Evolutionary conservation across 495 filamentous ascomycete species (phyloP).

Genomic region (Neohortaea acidophila): DNA sequence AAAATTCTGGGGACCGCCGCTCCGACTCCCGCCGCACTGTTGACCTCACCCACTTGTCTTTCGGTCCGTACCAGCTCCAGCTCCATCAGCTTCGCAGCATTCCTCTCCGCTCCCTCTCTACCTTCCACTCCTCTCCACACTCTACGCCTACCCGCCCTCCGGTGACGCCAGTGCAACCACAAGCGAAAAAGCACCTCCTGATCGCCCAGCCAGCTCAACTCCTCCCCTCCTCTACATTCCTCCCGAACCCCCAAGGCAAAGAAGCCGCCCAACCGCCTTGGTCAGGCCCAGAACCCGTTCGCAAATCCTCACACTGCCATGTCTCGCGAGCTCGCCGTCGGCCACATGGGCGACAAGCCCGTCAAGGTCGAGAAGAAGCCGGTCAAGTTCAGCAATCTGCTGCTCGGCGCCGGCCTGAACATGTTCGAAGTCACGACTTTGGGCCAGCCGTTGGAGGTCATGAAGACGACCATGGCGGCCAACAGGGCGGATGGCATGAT

Average conservation of each 20-base stretch:
- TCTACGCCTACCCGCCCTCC: slow-evolving; percentile 32
- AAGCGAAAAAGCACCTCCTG: too few relatives aligned
- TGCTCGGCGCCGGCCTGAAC: slow-evolving; percentile 91
- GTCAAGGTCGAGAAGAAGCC: slow-evolving; percentile 90
- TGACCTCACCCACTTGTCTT: too few relatives aligned
- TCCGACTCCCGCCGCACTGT: too few relatives aligned
- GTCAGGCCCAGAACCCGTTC: slow-evolving; percentile 23
- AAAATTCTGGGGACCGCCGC: too few relatives aligned
- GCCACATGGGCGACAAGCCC: too few relatives aligned
- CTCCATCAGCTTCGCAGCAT: not conserved
- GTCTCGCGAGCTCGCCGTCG: slow-evolving; percentile 32
- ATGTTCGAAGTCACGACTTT: slow-evolving; percentile 91
- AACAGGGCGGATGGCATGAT: slow-evolving; percentile 81
- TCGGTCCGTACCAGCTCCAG: too few relatives aligned
- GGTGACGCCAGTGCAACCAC: slow-evolving; percentile 1
- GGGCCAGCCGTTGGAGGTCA: slow-evolving; percentile 91
- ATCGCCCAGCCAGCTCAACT: not conserved
- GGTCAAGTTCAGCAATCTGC: slow-evolving; percentile 97
- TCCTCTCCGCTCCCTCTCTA: not conserved
- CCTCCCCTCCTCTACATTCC: not conserved
- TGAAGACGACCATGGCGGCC: slow-evolving; percentile 98
- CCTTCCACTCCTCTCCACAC: slow-evolving; percentile 49
- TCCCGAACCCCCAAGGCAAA: slow-evolving; percentile 34
- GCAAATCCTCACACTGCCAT: slow-evolving; percentile 4
- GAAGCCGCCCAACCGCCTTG: slow-evolving; percentile 48